Conservation (phyloP, 108 stramenopile genomes). For the Cyclostephanos invisitatus region DNA sequence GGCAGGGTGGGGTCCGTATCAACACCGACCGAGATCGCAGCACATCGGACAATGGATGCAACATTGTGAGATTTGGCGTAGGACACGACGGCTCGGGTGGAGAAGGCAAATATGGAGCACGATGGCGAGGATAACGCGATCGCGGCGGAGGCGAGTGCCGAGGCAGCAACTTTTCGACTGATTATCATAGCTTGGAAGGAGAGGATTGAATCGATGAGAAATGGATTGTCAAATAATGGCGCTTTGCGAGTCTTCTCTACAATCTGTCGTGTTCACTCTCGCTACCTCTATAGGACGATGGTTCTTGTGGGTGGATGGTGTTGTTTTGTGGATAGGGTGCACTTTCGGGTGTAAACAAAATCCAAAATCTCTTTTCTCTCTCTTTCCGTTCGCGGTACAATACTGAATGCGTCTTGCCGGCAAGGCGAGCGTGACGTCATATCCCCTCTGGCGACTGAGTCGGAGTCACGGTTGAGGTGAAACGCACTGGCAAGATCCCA, state of each 20-base stretch:
- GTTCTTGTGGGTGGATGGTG: too few relatives aligned
- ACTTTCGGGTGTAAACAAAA: too few relatives aligned
- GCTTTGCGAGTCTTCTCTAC: too few relatives aligned
- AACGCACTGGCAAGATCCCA: too few relatives aligned
- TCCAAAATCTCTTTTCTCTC: too few relatives aligned
- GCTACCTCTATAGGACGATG: too few relatives aligned
- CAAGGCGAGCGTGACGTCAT: too few relatives aligned
- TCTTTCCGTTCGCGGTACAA: too few relatives aligned
- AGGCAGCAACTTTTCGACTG: conserved; percentile 18
- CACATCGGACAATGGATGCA: not conserved
- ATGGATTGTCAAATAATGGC: too few relatives aligned
- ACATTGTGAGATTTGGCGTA: conserved; percentile 1
- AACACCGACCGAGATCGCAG: conserved; percentile 12
- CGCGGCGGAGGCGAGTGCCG: conserved; percentile 21
- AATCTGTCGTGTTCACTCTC: too few relatives aligned
- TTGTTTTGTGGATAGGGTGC: too few relatives aligned
- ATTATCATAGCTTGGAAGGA: conserved; percentile 21
- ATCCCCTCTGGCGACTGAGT: not conserved
- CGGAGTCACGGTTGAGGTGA: not conserved
- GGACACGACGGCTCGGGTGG: conserved; percentile 9
- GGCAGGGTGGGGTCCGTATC: conserved; percentile 67
- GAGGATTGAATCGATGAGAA: not conserved
- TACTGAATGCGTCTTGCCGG: too few relatives aligned
- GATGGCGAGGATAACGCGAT: conserved; percentile 11
- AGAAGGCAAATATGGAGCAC: conserved; percentile 24